Evolutionary conservation across 2,329 filamentous ascomycete species (phyloP).

Genomic region (Aureobasidium uvarum): DNA sequence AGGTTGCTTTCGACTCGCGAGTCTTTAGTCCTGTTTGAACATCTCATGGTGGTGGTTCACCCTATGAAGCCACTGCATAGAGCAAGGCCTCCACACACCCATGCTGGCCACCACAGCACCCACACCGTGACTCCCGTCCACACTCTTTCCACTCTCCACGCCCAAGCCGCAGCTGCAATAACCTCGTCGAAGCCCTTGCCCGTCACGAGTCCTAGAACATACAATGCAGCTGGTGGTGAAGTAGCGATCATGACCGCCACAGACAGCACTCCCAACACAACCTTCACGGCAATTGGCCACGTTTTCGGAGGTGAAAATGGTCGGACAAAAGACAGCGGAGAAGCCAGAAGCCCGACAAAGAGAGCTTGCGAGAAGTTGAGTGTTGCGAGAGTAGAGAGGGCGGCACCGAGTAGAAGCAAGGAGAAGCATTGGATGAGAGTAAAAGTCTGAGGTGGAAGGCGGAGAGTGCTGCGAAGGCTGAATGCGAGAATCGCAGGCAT

Average conservation of each 20-base stretch:
- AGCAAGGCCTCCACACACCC: slow-evolving; percentile 29
- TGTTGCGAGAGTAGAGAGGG: slow-evolving; percentile 86
- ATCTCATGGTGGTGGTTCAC: neutral
- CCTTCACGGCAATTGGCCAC: slow-evolving; percentile 12
- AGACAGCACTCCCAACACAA: slow-evolving; percentile 20
- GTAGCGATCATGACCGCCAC: slow-evolving; percentile 24
- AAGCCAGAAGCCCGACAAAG: slow-evolving; percentile 73
- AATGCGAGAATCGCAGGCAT: slow-evolving; percentile 38
- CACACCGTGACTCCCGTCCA: slow-evolving; percentile 29
- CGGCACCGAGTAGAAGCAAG: slow-evolving; percentile 86
- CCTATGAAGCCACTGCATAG: slow-evolving; percentile 25
- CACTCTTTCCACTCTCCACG: slow-evolving; percentile 29
- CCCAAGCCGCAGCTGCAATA: slow-evolving; percentile 28
- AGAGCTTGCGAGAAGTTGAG: slow-evolving; percentile 93
- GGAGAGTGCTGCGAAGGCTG: slow-evolving; percentile 39
- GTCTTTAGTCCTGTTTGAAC: neutral
- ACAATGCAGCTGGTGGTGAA: slow-evolving; percentile 27
- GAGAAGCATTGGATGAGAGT: slow-evolving; percentile 85
- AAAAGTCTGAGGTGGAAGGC: slow-evolving; percentile 66
- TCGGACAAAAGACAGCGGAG: slow-evolving; percentile 73
- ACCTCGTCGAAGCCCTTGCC: slow-evolving; percentile 25
- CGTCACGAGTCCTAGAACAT: slow-evolving; percentile 21
- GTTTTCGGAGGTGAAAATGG: slow-evolving; percentile 29
- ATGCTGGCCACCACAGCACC: slow-evolving; percentile 30
- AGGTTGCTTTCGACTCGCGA: neutral